Evolutionary conservation across 129 eudicot species (phyloP), one percentile per base, ranked within the genome.

Genomic region (Chrysanthemum lavandulifolium): DNA sequence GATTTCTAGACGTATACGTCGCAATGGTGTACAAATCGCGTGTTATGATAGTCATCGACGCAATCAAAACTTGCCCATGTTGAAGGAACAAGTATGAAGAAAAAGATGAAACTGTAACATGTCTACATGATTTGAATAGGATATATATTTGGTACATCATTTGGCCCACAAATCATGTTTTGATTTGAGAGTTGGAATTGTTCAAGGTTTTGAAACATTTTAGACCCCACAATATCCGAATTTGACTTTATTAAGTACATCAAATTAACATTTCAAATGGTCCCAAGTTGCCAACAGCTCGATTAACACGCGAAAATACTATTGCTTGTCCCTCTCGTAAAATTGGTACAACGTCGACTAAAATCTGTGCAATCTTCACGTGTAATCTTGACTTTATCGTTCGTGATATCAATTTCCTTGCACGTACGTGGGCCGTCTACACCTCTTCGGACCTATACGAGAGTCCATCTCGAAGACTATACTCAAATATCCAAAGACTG

Each of bases 121-220:
- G 27, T 55, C 56, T 51, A 40, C 19, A 13, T 71, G 13, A 58
- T 21, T 25, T 69, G 27, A n/a, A 13, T 69, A 19, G 10, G n/a
- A 69, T 7, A 10, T 13, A 29, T 33, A 69, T 29, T 13, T 49
- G 36, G 21, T 4, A 10, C 23, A 5, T 43, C 43, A 13, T 40
- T 10, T 71, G 65, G 19, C 65, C 54, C 65, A 71, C 50, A 10
- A 57, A 57, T 71, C 54, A 56, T 18, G 75, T 57, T 13, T 71
- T 57, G 56, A 19, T 19, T 19, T 19, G 21, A 19, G 21, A 19
- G 21, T 19, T 19, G 21, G 21, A 19, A 19, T 19, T 19, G 21
- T 19, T 19, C 21, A 19, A 19, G 21, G 21, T 19, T 19, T 19
- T 19, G 21, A 19, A 19, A 19, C 21, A 19, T 19, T 19, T 19